Evolutionary conservation across 176 grass and related monocot genomes (phyloP), one percentile per base, ranked within the genome.

Genomic region (Pharus latifolius): DNA sequence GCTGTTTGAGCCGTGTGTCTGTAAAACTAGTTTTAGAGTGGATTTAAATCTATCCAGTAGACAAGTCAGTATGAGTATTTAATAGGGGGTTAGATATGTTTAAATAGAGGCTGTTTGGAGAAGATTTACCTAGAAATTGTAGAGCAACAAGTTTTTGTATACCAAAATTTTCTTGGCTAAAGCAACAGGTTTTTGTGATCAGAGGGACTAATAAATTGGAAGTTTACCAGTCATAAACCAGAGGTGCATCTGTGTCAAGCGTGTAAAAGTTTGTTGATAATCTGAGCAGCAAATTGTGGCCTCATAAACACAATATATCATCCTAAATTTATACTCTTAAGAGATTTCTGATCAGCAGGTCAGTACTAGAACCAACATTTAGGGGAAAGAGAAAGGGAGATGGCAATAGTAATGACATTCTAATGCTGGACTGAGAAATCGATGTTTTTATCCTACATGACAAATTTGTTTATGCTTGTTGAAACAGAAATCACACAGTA

Each of bases 211-310:
- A 3, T 34, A 4, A 51, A 27, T 64, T 12, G 5, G 22, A 63
- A 63, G 44, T 64, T 15, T 8, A 49, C 43, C 9, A 31, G 44
- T 2, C 0, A 12, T 18, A 34, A 24, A 22, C 7, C 11, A 3
- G n/a, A 25, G 17, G 49, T 2, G n/a, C 10, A 25, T 52, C 24
- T 52, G 0, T 52, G 9, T 49, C 2, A 7, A 19, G 38, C 24
- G 20, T 43, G 28, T 33, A 56, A 71, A 81, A 14, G 2, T 74
- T 80, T 17, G 69, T 81, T 59, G 30, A 50, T 63, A 38, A 59
- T 32, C 7, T 65, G 29, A 73, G 20, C 58, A 35, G 9, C n/a
- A 27, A 80, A 2, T 2, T 47, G 63, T 81, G 1, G 17, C 31
- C 51, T 11, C 7, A 32, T 61, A 70, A 51, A 8, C 12, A 48